Evolutionary conservation across 1,139 yeast species (phyloP), one percentile per base, ranked within the genome.

Genomic region (Geotrichum citri-aurantii): DNA sequence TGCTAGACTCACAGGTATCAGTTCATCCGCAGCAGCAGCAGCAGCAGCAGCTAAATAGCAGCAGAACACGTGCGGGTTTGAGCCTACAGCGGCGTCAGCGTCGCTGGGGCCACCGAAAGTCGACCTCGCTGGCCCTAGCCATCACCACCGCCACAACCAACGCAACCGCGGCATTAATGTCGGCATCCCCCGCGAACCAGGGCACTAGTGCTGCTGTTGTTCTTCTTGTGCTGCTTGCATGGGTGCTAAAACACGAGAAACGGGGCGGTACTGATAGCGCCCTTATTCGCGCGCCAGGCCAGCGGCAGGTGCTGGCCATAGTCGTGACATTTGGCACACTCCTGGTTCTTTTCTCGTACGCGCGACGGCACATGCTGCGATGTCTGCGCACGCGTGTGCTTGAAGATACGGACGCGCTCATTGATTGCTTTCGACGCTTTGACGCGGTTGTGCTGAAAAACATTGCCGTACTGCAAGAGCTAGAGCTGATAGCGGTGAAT

Each of bases 151-250:
- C 42, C 17, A 29, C 24, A 10, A n/a, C 31, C n/a, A 37, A 27
- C 26, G 42, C 52, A 10, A 12, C 46, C 23, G 24, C 33, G 47
- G 19, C 40, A n/a, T 21, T 33, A 19, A 19, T n/a, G 2, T 47
- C 29, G 3, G 17, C 12, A 7, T n/a, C 54, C 5, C 47, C 24
- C 6, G 46, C 26, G 54, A 58, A 26, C 61, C 69, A 10, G 61
- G 68, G 21, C 56, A 74, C 76, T 24, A 76, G 76, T 11, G 69
- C 72, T 48, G 63, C 75, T 8, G 66, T 74, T 29, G 71, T 72
- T 2, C 63, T 75, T 6, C 69, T 70, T 10, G 69, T 71, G 21
- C 64, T 75, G 40, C 58, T 74, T 3, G 57, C 68, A 42, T 66
- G 73, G 73, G 65, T 65, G 52, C 63, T 64, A 42, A 57, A 58